These are phyloP conservation scores for Yamadazyma nakazawae DNA, from an alignment of 805 yeast species.

Conservation along the genomic window DNA sequence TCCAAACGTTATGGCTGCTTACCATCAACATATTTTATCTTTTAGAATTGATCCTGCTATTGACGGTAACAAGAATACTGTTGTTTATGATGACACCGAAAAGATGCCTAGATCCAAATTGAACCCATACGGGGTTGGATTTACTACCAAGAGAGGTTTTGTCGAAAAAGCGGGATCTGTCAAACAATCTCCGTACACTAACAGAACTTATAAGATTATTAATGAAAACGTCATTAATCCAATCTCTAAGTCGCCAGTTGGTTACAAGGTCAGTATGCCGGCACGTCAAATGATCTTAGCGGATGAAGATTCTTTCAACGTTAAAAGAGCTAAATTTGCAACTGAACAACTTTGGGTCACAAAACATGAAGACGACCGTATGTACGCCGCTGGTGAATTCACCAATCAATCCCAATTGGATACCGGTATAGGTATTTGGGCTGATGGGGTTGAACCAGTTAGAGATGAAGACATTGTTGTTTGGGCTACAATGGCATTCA, in stretches of 20 bases:
- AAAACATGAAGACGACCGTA: conserved; percentile 66
- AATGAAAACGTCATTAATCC: conserved; percentile 72
- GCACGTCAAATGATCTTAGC: conserved; percentile 76
- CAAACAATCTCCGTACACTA: conserved; percentile 74
- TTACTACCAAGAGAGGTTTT: conserved; percentile 55
- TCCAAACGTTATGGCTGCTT: conserved; percentile 79
- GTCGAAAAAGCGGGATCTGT: conserved; percentile 69
- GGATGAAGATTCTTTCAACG: conserved; percentile 57
- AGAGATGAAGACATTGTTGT: conserved; percentile 75
- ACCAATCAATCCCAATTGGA: conserved; percentile 74
- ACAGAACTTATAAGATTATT: conserved; percentile 70
- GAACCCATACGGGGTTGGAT: conserved; percentile 72
- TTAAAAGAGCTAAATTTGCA: conserved; percentile 69
- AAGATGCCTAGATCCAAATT: conserved; percentile 52
- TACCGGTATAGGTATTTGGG: conserved; percentile 71
- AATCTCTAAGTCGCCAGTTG: conserved; percentile 67
- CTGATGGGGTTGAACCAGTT: conserved; percentile 61
- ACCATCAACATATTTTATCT: conserved; percentile 77
- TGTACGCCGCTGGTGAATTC: conserved; percentile 82
- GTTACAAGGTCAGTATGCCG: conserved; percentile 70
- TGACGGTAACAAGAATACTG: conserved; percentile 77
- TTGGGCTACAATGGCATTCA: conserved; percentile 80
- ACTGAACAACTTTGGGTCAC: conserved; percentile 82
- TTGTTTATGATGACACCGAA: conserved; percentile 64
- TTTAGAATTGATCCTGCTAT: conserved; percentile 80